Conservation (phyloP, 441 rosid genomes). For the Bocquillonia castaneifolia region DNA sequence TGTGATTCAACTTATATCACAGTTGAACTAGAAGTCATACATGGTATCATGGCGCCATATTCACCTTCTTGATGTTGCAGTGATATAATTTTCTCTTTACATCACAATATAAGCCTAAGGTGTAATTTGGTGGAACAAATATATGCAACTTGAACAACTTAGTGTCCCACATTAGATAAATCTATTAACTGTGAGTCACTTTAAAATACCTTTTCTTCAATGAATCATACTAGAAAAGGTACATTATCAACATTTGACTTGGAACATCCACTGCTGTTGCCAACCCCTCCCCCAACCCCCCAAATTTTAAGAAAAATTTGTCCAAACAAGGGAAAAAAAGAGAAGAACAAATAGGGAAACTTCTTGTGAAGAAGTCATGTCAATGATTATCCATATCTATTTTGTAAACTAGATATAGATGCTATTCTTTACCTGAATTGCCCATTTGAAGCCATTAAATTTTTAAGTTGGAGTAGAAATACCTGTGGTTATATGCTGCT, state of each 20-base stretch:
- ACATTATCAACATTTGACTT: not conserved
- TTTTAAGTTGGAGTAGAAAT: conserved; percentile 1
- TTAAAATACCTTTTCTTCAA: not conserved
- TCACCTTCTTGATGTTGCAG: conserved; percentile 3
- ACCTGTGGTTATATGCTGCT: not conserved
- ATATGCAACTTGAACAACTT: not conserved
- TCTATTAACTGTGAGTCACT: not conserved
- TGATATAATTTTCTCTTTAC: not conserved
- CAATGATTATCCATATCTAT: not conserved
- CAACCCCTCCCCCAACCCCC: too few species aligned
- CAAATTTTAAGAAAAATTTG: not conserved
- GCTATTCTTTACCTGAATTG: not conserved
- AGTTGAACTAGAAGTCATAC: not conserved
- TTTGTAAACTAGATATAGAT: not conserved
- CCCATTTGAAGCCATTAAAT: not conserved
- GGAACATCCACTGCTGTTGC: too few species aligned
- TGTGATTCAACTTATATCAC: not conserved
- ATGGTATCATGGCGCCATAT: not conserved
- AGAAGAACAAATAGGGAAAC: not conserved
- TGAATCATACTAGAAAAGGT: not conserved
- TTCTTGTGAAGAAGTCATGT: not conserved
- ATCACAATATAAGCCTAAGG: not conserved
- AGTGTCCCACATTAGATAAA: not conserved
- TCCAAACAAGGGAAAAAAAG: not conserved
- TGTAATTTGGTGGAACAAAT: not conserved